Evolutionary conservation across 1,284 basidiomycete species (phyloP), one percentile per base, ranked within the genome.

Genomic region (Acaromyces ingoldii): DNA sequence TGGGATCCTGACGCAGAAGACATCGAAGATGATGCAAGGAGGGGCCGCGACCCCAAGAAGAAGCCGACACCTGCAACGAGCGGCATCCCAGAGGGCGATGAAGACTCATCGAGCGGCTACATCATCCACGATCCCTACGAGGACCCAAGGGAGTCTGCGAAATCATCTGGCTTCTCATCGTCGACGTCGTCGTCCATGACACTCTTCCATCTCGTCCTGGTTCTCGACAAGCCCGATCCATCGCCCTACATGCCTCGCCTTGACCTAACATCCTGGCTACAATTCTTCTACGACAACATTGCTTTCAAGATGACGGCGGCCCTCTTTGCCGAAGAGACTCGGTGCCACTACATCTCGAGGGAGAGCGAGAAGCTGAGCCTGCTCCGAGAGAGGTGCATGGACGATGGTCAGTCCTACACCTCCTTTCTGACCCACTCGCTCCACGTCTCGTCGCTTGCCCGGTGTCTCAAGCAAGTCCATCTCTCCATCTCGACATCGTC

Each of bases 241-340:
- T 60, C 65, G 0, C 46, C 63, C 2, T 44, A 58, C 11, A 51
- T 63, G 42, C 46, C 58, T 2, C 50, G 49, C 9, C 55, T 72
- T 47, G 67, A 74, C 38, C 43, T 59, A 2, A 57, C 58, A 15
- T 55, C 62, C 1, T 67, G 63, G 67, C 53, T 67, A 7, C 61
- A 67, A 30, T 52, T 74, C 26, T 74, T 60, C 33, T 73, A 75
- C 56, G 67, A 70, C 52, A 67, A 70, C 40, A 61, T 75, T 17
- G 57, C 67, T 26, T 75, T 74, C 61, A 75, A 75, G 47, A 62
- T 74, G 58, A 72, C 72, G 1, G 65, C 71, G 6, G 66, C 70
- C 15, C 65, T 75, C 19, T 72, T 63, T 34, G 62, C 62, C 19
- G 70, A 75, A 42, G 66, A 75, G 55, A 39, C 44, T 10, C 55